These are phyloP conservation scores for Helicostylum pulchrum DNA, from an alignment of 192 early-diverging fungal species.

Conservation along the genomic window DNA sequence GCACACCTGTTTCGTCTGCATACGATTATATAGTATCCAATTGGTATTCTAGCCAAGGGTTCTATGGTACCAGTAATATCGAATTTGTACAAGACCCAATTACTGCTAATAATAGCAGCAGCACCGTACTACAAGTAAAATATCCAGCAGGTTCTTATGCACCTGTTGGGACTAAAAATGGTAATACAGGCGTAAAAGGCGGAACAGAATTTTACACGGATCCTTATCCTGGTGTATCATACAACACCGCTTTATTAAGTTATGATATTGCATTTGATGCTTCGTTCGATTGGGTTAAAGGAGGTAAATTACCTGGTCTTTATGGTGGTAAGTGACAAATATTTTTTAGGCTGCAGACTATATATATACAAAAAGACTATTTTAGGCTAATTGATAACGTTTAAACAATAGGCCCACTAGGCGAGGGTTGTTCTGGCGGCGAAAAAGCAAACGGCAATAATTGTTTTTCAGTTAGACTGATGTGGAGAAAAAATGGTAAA, in stretches of 20 bases:
- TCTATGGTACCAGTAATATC: conserved; percentile 4
- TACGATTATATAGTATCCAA: not conserved
- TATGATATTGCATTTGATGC: conserved; percentile 43
- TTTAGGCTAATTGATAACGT: not conserved
- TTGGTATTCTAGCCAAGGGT: conserved; percentile 7
- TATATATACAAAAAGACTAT: not conserved
- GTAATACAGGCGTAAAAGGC: conserved; percentile 21
- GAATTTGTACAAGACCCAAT: conserved; percentile 11
- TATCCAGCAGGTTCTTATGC: conserved; percentile 16
- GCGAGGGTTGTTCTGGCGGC: conserved; percentile 43
- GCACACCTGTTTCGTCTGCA: not conserved
- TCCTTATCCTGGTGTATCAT: conserved; percentile 34
- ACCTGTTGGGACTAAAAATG: conserved; percentile 1
- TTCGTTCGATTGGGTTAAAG: conserved; percentile 41
- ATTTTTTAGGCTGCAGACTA: not conserved
- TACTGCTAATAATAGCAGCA: not conserved
- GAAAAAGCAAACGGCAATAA: conserved; percentile 36
- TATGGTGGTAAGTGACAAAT: conserved; percentile 32
- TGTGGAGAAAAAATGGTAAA: conserved; percentile 41
- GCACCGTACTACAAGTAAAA: not conserved
- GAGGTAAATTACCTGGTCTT: conserved; percentile 48
- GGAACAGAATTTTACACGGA: conserved; percentile 42
- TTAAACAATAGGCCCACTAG: conserved; percentile 13
- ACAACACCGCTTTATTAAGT: conserved; percentile 40
- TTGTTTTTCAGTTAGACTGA: conserved; percentile 43